Conservation (phyloP, 1,284 basidiomycete genomes). For the Puccinia horiana region DNA sequence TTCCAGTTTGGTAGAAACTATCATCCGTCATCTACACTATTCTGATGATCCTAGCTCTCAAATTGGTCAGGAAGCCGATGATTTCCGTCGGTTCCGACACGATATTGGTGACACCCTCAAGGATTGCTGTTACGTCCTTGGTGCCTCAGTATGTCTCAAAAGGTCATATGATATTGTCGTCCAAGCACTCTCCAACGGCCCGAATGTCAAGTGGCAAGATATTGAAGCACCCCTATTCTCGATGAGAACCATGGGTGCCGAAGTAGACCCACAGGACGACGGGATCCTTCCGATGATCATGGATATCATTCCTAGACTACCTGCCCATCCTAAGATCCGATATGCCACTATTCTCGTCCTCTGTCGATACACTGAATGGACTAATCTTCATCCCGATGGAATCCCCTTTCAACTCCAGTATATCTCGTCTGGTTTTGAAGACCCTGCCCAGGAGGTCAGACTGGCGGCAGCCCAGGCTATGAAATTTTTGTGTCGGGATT, state of each 20-base stretch:
- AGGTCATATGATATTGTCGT: slow-evolving; percentile 80
- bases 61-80: slow-evolving; percentile 82
- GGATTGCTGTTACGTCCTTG: slow-evolving; percentile 94
- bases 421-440: slow-evolving; percentile 87
- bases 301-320: slow-evolving; percentile 86
- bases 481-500: slow-evolving; percentile 96
- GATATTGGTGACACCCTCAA: slow-evolving; percentile 99
- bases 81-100: slow-evolving; percentile 92
- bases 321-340: slow-evolving; percentile 84
- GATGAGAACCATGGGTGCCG: slow-evolving; percentile 96
- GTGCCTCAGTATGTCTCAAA: slow-evolving; percentile 79
- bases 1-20: slow-evolving; percentile 76
- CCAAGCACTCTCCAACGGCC: slow-evolving; percentile 65
- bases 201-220: slow-evolving; percentile 77
- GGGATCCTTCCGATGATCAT: slow-evolving; percentile 89
- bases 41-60: slow-evolving; percentile 70
- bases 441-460: slow-evolving; percentile 71
- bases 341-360: slow-evolving; percentile 95
- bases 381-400: slow-evolving; percentile 82
- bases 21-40: slow-evolving; percentile 90
- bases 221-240: slow-evolving; percentile 97
- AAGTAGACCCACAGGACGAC: slow-evolving; percentile 80
- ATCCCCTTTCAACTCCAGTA: slow-evolving; percentile 84
- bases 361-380: slow-evolving; percentile 96
- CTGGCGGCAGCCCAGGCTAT: slow-evolving; percentile 94